phyloP scores from a whole-genome alignment of 1,284 basidiomycete genomes.

The Ustilago trichophora region DNA sequence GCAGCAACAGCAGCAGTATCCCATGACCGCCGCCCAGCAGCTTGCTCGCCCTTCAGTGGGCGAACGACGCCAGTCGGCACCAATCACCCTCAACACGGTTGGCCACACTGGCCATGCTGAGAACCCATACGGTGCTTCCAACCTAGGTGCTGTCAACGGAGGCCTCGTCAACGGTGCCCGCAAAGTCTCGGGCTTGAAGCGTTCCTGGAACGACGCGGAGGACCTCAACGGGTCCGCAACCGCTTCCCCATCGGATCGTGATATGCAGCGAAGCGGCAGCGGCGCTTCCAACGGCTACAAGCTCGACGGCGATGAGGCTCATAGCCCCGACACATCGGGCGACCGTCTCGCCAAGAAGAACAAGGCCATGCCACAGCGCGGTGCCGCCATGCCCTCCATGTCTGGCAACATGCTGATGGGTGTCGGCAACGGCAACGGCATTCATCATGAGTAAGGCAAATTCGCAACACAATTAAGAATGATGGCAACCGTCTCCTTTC shows the following conservation, averaged over 20 bases:
- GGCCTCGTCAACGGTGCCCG: slow-evolving; percentile 37
- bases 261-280: slow-evolving; percentile 50
- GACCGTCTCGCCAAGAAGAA: slow-evolving; percentile 43
- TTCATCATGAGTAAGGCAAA: slow-evolving; percentile 42
- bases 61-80: slow-evolving; percentile 46
- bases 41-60: slow-evolving; percentile 28
- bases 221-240: slow-evolving; percentile 39
- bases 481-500: too few species aligned
- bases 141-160: slow-evolving; percentile 28
- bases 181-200: slow-evolving; percentile 50
- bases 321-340: slow-evolving; percentile 44
- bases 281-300: slow-evolving; percentile 43
- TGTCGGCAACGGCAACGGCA: slow-evolving; percentile 36
- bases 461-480: too few species aligned
- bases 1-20: slow-evolving; percentile 34
- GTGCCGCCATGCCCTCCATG: slow-evolving; percentile 35
- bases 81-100: slow-evolving; percentile 44
- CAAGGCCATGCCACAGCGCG: slow-evolving; percentile 37
- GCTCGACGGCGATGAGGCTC: slow-evolving; percentile 38
- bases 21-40: slow-evolving; percentile 42
- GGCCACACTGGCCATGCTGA: slow-evolving; percentile 34
- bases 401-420: slow-evolving; percentile 46
- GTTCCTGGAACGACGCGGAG: slow-evolving; percentile 45
- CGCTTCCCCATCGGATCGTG: slow-evolving; percentile 43
- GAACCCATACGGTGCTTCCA: slow-evolving; percentile 40